phyloP scores from a whole-genome alignment of 78 protist genomes.

The Dictyostelium purpureum region DNA sequence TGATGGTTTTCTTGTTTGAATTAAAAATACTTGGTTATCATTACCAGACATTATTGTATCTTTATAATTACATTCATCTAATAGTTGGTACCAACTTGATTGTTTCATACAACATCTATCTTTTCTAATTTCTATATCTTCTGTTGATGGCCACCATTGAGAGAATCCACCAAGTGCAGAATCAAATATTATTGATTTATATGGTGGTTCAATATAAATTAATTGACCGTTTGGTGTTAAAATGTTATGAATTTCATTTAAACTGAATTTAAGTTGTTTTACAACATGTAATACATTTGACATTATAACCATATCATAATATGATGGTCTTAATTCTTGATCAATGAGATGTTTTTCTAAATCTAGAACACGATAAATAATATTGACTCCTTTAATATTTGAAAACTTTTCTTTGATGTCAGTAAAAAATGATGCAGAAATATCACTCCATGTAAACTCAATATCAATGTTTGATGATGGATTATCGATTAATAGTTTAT shows the following conservation, averaged over 20 bases:
- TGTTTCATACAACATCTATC: not conserved
- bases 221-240: not conserved
- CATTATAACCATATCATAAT: not conserved
- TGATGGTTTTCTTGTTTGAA: too few relatives aligned
- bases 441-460: conserved; percentile 1
- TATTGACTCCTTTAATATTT: not conserved
- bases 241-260: not conserved
- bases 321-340: not conserved
- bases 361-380: not conserved
- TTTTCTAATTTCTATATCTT: not conserved
- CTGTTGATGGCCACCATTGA: not conserved
- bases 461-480: not conserved
- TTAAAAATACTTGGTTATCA: too few relatives aligned
- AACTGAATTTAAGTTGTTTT: not conserved
- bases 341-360: not conserved
- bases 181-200: not conserved
- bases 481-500: not conserved
- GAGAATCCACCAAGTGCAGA: not conserved
- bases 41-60: not conserved
- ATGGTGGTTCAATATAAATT: not conserved
- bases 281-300: not conserved
- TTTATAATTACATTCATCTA: not conserved
- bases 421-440: not conserved
- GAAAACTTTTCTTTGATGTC: not conserved
- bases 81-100: not conserved